Evolutionary conservation across 805 yeast genomes (phyloP).

Genomic region (Wickerhamiella sorbophila): DNA sequence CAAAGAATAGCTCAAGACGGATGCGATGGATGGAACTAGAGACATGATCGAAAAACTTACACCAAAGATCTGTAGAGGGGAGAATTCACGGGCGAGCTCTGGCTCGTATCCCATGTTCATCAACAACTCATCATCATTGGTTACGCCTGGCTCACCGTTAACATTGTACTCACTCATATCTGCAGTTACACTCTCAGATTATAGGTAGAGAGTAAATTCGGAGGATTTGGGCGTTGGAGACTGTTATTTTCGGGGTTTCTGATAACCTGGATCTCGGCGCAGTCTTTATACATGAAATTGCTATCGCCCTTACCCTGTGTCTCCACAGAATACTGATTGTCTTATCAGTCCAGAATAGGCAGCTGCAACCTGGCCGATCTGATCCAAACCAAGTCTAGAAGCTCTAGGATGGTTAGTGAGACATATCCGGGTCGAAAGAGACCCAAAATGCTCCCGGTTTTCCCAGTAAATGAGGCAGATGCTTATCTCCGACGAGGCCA

Average conservation of each 20-base stretch:
- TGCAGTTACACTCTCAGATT: too few species aligned
- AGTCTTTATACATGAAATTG: too few species aligned
- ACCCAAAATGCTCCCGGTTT: too few species aligned
- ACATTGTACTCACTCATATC: background rate
- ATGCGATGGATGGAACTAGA: slow-evolving; percentile 39
- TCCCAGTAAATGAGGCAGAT: too few species aligned
- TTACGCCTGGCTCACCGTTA: background rate
- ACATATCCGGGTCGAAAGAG: too few species aligned
- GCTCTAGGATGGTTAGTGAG: too few species aligned
- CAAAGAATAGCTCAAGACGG: slow-evolving; percentile 37
- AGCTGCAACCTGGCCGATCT: background rate
- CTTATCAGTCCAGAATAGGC: background rate
- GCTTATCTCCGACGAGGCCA: too few species aligned
- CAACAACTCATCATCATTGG: slow-evolving; percentile 18
- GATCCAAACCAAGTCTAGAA: too few species aligned
- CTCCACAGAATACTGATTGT: background rate
- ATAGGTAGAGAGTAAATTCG: too few species aligned
- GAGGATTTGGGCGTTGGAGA: too few species aligned
- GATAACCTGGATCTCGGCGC: too few species aligned
- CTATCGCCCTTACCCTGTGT: background rate
- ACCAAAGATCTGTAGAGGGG: slow-evolving; percentile 49
- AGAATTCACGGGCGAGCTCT: slow-evolving; percentile 44
- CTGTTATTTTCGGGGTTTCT: too few species aligned
- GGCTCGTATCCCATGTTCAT: slow-evolving; percentile 51
- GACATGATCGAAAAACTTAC: slow-evolving; percentile 61